Evolutionary conservation across 2,329 filamentous ascomycete species (phyloP).

Genomic region (Zasmidium angulare): DNA sequence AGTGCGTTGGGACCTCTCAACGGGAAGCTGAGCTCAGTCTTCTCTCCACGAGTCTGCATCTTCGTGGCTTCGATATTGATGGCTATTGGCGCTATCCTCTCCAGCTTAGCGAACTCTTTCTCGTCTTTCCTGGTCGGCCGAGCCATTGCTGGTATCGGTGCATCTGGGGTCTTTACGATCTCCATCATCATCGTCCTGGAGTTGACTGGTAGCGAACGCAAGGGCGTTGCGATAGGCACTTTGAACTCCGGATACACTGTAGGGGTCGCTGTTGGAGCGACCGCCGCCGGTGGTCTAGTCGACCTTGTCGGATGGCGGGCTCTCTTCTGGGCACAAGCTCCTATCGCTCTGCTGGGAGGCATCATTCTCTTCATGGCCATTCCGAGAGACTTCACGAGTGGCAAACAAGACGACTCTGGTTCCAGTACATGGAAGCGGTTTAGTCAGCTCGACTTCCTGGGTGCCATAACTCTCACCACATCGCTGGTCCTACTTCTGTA

Average conservation of each 20-base stretch:
- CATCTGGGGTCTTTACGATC: constrained; percentile 70
- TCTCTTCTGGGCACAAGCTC: constrained; percentile 72
- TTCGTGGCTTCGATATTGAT: constrained; percentile 61
- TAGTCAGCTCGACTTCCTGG: constrained; percentile 70
- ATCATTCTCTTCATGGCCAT: constrained; percentile 65
- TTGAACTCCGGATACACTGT: constrained; percentile 72
- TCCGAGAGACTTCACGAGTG: constrained; percentile 47
- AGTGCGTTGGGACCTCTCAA: constrained; percentile 65
- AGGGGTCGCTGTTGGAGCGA: constrained; percentile 69
- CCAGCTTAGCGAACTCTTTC: constrained; percentile 60
- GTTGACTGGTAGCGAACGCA: constrained; percentile 63
- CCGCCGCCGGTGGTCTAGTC: constrained; percentile 66
- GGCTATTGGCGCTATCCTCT: constrained; percentile 63
- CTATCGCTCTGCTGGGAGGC: constrained; percentile 62
- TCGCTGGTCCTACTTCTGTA: constrained; percentile 72
- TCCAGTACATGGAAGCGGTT: constrained; percentile 54
- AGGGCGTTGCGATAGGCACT: constrained; percentile 72
- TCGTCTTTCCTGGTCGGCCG: constrained; percentile 67
- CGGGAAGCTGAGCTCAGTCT: constrained; percentile 72
- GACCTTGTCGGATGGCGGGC: constrained; percentile 68
- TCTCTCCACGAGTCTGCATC: constrained; percentile 67
- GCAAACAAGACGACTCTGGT: constrained; percentile 16
- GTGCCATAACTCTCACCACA: constrained; percentile 62
- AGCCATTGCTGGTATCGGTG: constrained; percentile 66
- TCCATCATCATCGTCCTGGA: constrained; percentile 76